phyloP scores from a whole-genome alignment of 2,329 filamentous ascomycete genomes.

The Talaromyces pinophilus region DNA sequence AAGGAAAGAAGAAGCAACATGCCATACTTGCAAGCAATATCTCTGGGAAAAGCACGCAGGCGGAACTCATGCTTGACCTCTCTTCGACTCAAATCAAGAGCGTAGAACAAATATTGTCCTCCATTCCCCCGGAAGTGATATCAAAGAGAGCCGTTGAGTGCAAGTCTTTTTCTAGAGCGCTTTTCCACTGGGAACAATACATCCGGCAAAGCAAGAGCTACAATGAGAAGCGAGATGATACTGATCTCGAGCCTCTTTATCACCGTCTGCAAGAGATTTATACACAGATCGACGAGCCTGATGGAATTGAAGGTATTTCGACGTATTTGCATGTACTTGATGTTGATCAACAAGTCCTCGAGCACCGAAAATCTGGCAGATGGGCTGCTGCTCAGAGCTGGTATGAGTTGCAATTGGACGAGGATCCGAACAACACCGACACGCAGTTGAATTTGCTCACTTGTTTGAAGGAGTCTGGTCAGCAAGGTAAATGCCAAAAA shows the following conservation, averaged over 20 bases:
- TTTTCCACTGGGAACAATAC: conserved; percentile 94
- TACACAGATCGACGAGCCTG: conserved; percentile 94
- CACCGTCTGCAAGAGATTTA: conserved; percentile 89
- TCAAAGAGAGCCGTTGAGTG: conserved; percentile 89
- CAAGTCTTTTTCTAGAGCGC: conserved; percentile 83
- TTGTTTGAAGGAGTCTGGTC: conserved; percentile 92
- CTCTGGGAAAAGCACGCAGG: conserved; percentile 32
- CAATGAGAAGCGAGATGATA: conserved; percentile 44
- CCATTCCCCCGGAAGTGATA: conserved; percentile 69
- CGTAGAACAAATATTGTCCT: conserved; percentile 72
- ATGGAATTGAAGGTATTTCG: conserved; percentile 93
- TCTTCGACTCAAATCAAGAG: conserved; percentile 53
- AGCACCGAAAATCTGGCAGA: conserved; percentile 86
- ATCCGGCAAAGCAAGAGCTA: conserved; percentile 60
- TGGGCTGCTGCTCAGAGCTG: conserved; percentile 96
- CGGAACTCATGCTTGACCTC: conserved; percentile 35
- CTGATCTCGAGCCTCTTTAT: conserved; percentile 65
- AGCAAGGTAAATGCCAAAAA: conserved; percentile 67
- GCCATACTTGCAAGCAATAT: conserved; percentile 34
- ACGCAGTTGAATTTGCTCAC: conserved; percentile 80
- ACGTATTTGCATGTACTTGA: conserved; percentile 83
- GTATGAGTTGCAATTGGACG: conserved; percentile 88
- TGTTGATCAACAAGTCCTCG: conserved; percentile 87
- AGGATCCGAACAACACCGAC: conserved; percentile 73
- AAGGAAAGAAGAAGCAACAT: conserved; percentile 66